Percentiles rank a stretch among this genome's conserved stretches.
phyloP scores from a whole-genome alignment of 192 early-diverging fungal genomes.

The Paraglomus occultum region DNA sequence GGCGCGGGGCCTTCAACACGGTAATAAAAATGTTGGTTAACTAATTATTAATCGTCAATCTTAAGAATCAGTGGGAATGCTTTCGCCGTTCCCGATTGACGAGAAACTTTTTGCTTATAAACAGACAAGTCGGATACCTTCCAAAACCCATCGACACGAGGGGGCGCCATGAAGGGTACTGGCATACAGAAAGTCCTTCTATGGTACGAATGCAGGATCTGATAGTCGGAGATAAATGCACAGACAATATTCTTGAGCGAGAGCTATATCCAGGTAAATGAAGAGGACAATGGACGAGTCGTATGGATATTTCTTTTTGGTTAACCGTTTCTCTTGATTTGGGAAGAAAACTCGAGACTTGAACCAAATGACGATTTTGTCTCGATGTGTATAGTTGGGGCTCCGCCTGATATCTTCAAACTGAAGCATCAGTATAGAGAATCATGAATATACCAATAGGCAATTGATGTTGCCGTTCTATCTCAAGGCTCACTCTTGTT shows the following conservation, averaged over 20 bases:
- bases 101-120: slow-evolving; percentile 19
- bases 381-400: no score
- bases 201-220: slow-evolving; percentile 96
- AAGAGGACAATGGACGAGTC: no score
- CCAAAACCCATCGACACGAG: slow-evolving; percentile 61
- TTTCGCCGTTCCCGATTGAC: slow-evolving; percentile 74
- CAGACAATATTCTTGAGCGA: slow-evolving; percentile 95
- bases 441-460: no score
- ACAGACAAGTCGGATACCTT: slow-evolving; percentile 42
- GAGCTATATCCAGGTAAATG: slow-evolving; percentile 81
- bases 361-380: no score
- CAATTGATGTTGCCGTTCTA: not conserved
- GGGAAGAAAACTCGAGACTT: no score
- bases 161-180: slow-evolving; percentile 66
- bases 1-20: not conserved
- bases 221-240: slow-evolving; percentile 85
- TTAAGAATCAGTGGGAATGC: slow-evolving; percentile 50
- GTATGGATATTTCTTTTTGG: no score
- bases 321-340: no score
- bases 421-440: no score
- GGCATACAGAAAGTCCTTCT: slow-evolving; percentile 84
- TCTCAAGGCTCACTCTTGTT: slow-evolving; percentile 39
- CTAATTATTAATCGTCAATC: not conserved
- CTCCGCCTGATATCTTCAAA: no score
- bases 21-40: slow-evolving; percentile 9